A percentile compares a stretch with the other conserved stretches of the same genome.
Conservation (phyloP, 805 yeast species). For the Torulaspora quercuum region DNA sequence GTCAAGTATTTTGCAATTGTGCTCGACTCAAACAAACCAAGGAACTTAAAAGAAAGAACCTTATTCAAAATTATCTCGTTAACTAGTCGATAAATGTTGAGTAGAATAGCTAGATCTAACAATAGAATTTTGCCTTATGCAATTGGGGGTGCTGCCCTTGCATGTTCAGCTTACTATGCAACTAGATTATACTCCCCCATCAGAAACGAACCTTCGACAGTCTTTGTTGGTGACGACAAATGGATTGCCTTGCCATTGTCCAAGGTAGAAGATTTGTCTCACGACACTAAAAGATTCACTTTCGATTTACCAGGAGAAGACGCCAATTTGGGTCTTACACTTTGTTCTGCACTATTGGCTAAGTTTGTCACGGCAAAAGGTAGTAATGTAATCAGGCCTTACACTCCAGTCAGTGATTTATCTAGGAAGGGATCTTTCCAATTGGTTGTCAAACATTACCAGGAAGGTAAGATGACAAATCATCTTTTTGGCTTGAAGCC, state of each 20-base stretch:
- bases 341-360: slow-evolving; percentile 78
- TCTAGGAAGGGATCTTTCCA: slow-evolving; percentile 71
- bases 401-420: slow-evolving; percentile 78
- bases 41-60: too few relatives aligned
- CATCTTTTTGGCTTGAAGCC: slow-evolving; percentile 68
- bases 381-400: slow-evolving; percentile 78
- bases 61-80: neutral
- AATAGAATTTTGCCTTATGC: slow-evolving; percentile 38
- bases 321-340: slow-evolving; percentile 67
- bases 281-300: slow-evolving; percentile 63
- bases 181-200: slow-evolving; percentile 28
- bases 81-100: slow-evolving; percentile 18
- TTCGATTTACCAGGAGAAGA: slow-evolving; percentile 68
- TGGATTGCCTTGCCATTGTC: slow-evolving; percentile 67
- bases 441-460: slow-evolving; percentile 80
- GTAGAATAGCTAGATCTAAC: slow-evolving; percentile 26
- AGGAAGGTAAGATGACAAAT: slow-evolving; percentile 76
- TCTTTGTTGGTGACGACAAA: slow-evolving; percentile 58
- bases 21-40: too few relatives aligned
- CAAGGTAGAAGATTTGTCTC: slow-evolving; percentile 45
- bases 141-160: slow-evolving; percentile 48
- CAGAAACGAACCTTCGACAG: slow-evolving; percentile 39
- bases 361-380: slow-evolving; percentile 84
- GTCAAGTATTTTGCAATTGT: too few relatives aligned
- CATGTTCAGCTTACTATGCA: slow-evolving; percentile 34